These are phyloP conservation scores for Cadophora sp. DNA, from an alignment of 2,329 filamentous ascomycete species.

Conservation along the genomic window DNA sequence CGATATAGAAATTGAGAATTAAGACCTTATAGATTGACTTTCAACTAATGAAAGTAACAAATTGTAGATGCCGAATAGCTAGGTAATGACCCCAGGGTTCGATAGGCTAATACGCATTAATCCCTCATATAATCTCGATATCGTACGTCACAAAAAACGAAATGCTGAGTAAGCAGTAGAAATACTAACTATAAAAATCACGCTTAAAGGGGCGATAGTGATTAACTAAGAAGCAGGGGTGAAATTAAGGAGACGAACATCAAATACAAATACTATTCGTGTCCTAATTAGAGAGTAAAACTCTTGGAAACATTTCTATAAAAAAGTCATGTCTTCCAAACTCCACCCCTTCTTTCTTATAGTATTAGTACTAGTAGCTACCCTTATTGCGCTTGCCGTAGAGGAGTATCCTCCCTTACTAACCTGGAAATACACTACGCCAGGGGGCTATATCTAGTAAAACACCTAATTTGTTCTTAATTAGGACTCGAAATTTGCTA, in stretches of 20 bases:
- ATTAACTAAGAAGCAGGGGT: constrained; percentile 3
- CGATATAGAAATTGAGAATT: no score
- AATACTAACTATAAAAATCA: constrained; percentile 12
- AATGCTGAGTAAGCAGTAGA: not conserved
- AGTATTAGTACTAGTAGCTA: constrained; percentile 17
- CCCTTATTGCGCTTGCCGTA: constrained; percentile 23
- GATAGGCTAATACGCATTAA: no score
- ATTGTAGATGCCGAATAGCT: no score
- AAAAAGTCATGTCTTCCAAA: no score
- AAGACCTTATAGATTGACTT: no score
- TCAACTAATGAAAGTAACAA: no score
- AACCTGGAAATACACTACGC: constrained; percentile 60
- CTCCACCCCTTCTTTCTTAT: not conserved
- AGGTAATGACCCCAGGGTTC: no score
- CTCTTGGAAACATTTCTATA: constrained; percentile 22
- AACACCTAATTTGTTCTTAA: constrained; percentile 59
- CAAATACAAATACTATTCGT: no score
- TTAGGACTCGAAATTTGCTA: constrained; percentile 45
- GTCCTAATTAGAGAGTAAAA: constrained; percentile 2
- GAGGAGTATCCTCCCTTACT: constrained; percentile 58
- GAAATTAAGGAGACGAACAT: not conserved
- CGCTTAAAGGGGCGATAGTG: constrained; percentile 18
- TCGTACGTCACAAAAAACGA: no score
- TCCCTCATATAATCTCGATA: no score
- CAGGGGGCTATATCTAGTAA: constrained; percentile 54